Base-by-base conservation (phyloP, 768 basidiomycete species). In the Kwoniella europaea region DNA sequence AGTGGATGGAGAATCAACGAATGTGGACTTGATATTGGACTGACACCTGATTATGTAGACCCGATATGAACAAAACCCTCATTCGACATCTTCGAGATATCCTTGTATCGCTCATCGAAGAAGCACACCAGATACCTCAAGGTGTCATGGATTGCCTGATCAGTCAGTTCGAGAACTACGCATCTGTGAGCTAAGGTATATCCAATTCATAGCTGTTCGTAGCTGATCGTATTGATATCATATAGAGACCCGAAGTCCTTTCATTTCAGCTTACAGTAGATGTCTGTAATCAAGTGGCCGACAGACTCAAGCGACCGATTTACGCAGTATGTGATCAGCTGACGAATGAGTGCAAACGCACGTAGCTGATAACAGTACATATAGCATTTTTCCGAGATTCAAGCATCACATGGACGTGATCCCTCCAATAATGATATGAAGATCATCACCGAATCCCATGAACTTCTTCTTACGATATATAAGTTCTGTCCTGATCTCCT, bases 291-390 rank as follows among this genome's bases (percentile, higher is more conserved):
- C 86, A 86, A 24, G 90, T 92, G 0, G 87, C 92, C 3, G 93
- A 94, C 83, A 92, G 91, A 82, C 88, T 98, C 6, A 92, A 94
- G 80, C 89, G 94, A 5, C 89, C 94, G 72, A 91, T 96, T 57
- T 92, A 73, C 42, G 74, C 80, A 1, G 78, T 79, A 27, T 65
- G 90, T 79, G 90, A 56, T 58, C 29, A 66, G 20, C 50, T 56
- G 9, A 61, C 42, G 35, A 35, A 24, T 57, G 50, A 43, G 3
- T n/a, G 10, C 43, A 16, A n/a, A 27, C 59, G 10, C 7, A 65
- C 63, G 35, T 46, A 58, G 46, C 46, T 50, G 46, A 50, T 50
- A 10, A 50, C 18, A 10, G 10, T 50, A 50, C 18, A 41, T 46
- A 7, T 74, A 86, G 83, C 94, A 98, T 84, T 97, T 99, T 80